Conservation (phyloP, 2,329 filamentous ascomycete genomes). For the Cadophora luteo-olivacea region DNA sequence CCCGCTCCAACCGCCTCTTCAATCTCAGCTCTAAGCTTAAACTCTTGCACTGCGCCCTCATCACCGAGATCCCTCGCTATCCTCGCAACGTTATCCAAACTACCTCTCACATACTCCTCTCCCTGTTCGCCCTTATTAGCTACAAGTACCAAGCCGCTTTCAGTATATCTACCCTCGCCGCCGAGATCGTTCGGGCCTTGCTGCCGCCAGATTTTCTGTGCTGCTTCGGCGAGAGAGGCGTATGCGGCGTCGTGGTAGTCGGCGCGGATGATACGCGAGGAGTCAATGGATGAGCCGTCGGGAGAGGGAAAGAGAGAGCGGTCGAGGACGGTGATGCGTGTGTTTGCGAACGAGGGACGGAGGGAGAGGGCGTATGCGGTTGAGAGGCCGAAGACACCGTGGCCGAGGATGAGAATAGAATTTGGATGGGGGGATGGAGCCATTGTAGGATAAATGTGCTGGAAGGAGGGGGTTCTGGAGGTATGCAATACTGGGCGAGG, state of each 20-base stretch:
- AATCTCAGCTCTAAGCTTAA: constrained; percentile 55
- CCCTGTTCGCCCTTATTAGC: constrained; percentile 53
- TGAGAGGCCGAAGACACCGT: constrained; percentile 63
- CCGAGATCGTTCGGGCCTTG: constrained; percentile 57
- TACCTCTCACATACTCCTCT: constrained; percentile 61
- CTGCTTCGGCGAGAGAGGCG: constrained; percentile 72
- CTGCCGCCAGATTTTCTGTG: constrained; percentile 73
- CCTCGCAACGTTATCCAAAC: constrained; percentile 63
- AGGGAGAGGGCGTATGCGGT: constrained; percentile 74
- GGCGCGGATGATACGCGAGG: constrained; percentile 67
- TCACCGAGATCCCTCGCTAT: constrained; percentile 45
- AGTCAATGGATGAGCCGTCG: constrained; percentile 67
- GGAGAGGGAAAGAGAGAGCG: constrained; percentile 63
- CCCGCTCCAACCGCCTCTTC: constrained; percentile 53
- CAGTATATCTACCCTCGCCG: constrained; percentile 70
- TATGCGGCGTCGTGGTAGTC: constrained; percentile 88
- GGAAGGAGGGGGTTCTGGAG: background rate
- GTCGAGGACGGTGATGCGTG: constrained; percentile 66
- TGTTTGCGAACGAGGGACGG: constrained; percentile 58
- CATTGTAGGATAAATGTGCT: constrained; percentile 10
- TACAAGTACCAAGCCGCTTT: constrained; percentile 72
- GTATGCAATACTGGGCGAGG: background rate
- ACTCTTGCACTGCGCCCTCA: constrained; percentile 42
- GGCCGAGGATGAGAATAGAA: constrained; percentile 71
- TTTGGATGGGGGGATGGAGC: constrained; percentile 42